Conservation (phyloP, 2,329 filamentous ascomycete species). For the Fusarium sp. region DNA sequence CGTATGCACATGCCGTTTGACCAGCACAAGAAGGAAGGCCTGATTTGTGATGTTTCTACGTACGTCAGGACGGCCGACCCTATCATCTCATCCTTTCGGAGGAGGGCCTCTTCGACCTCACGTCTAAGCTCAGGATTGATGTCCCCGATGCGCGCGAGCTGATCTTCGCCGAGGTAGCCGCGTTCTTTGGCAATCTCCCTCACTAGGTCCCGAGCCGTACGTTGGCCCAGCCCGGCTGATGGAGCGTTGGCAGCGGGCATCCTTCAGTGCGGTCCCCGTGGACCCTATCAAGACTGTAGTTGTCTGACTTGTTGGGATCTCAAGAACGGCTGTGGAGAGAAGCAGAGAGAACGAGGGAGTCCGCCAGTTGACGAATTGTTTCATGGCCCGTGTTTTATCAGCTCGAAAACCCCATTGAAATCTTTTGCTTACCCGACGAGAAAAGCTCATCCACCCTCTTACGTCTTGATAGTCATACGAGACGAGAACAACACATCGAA, state of each 20-base stretch:
- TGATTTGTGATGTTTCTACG: background rate
- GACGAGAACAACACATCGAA: constrained; percentile 11
- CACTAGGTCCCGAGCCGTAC: constrained; percentile 30
- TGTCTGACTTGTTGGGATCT: background rate
- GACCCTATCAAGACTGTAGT: constrained; percentile 6
- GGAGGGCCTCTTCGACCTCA: constrained; percentile 39
- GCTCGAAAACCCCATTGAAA: background rate
- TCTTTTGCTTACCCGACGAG: background rate
- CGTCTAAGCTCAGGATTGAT: constrained; percentile 33
- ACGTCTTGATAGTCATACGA: constrained; percentile 15
- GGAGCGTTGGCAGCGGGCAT: constrained; percentile 4
- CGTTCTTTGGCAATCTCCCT: constrained; percentile 39
- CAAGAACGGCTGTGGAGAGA: constrained; percentile 1
- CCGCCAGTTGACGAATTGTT: background rate
- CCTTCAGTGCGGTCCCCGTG: constrained; percentile 3
- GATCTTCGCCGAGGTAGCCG: constrained; percentile 38
- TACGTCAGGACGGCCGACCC: constrained; percentile 41
- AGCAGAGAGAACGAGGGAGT: background rate
- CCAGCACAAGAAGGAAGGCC: too few relatives aligned
- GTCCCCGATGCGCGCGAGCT: constrained; percentile 30
- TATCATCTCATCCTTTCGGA: constrained; percentile 41
- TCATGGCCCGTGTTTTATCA: constrained; percentile 2
- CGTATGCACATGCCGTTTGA: constrained; percentile 1
- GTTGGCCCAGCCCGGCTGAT: constrained; percentile 3
- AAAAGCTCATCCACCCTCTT: background rate